phyloP scores from a whole-genome alignment of 176 grass and related monocot species.

The Aegilops bicornis region DNA sequence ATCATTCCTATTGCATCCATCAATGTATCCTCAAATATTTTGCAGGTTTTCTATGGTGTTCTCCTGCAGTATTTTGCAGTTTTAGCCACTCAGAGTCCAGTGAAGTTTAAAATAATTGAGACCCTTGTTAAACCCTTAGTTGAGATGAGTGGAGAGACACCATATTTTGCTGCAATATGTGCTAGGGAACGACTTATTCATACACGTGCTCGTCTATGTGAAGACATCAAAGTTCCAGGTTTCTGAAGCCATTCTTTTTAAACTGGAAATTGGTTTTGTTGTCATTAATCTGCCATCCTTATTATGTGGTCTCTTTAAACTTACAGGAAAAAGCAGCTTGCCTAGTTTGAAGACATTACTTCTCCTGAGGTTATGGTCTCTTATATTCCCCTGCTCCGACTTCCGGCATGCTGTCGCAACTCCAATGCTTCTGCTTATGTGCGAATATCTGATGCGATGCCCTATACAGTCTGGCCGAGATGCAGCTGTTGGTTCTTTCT shows the following conservation, averaged over 20 bases:
- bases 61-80: constrained; percentile 92
- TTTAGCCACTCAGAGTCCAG: constrained; percentile 60
- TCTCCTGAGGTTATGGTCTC: constrained; percentile 90
- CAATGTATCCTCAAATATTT: constrained; percentile 27
- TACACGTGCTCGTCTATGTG: constrained; percentile 58
- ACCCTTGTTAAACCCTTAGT: constrained; percentile 86
- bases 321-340: constrained; percentile 81
- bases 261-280: constrained; percentile 31
- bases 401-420: constrained; percentile 88
- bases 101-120: constrained; percentile 80
- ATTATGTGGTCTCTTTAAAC: constrained; percentile 16
- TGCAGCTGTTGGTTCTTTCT: constrained; percentile 83
- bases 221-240: constrained; percentile 89
- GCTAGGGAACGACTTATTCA: constrained; percentile 76
- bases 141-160: constrained; percentile 92
- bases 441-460: constrained; percentile 90
- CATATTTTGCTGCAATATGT: constrained; percentile 97
- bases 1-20: neutral
- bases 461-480: constrained; percentile 78
- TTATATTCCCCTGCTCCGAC: constrained; percentile 88
- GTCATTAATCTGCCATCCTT: neutral
- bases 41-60: constrained; percentile 91
- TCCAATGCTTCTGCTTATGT: constrained; percentile 81
- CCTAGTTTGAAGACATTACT: constrained; percentile 86
- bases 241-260: constrained; percentile 22